Evolutionary conservation across 345 rosid species (phyloP), one percentile per base, ranked within the genome.

Genomic region (Pistacia vera): DNA sequence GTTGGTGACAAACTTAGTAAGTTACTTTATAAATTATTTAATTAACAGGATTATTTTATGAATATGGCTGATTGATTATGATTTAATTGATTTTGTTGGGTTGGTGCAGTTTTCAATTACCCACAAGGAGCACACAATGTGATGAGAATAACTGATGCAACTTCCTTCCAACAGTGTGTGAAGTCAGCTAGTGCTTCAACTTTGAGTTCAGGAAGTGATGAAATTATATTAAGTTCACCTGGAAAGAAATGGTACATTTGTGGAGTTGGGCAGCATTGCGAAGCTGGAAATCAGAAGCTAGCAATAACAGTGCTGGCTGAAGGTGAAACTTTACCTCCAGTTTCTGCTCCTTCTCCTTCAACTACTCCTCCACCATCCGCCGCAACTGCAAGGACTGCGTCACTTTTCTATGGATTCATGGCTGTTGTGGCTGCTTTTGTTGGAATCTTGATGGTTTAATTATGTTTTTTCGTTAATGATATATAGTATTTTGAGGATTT

Each of bases 181-280:
- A 70, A 66, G 11, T 60, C 84, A 3, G 25, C 41, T 16, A 35
- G 25, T 49, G 51, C 20, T 2, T 49, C 33, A 57, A 25, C 70
- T 8, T 60, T 78, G 20, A 63, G 28, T 30, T 28, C 46, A 8
- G 72, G 72, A 68, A 52, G 7, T 52, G 84, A 85, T 51, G 77
- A 14, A 75, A 75, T 85, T 10, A 25, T 57, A 18, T 81, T 82
- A 3, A 30, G 70, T 49, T 20, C 81, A 12, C 66, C 81, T 0
- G 86, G 83, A 2, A 80, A 33, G 14, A 82, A 85, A 69, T 85
- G 83, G 80, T 85, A 85, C 82, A 78, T 85, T 12, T 85, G 85
- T 22, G 82, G 84, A 16, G 44, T 65, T 22, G 36, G 66, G 54
- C 10, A 22, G 25, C 86, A 81, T 64, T 85, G 86, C 18, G 83